Evolutionary conservation across 768 basidiomycete species (phyloP).

Genomic region (Kondoa malvinella): DNA sequence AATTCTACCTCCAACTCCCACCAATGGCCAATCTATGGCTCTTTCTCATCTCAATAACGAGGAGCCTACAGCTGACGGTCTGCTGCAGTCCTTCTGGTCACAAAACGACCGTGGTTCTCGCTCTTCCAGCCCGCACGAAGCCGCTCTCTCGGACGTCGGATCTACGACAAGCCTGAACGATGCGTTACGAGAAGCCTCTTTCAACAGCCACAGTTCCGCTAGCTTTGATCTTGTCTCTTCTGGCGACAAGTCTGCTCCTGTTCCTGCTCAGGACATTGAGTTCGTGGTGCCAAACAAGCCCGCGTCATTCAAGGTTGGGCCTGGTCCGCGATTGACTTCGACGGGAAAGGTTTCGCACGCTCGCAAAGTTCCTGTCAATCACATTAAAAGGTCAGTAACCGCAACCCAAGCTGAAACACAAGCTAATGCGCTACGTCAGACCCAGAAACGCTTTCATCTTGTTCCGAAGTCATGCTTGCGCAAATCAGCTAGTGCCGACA

Average conservation of each 20-base stretch:
- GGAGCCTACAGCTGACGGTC: background rate
- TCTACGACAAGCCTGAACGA: background rate
- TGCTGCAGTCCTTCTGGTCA: background rate
- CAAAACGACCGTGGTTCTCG: background rate
- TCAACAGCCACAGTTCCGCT: too few species aligned
- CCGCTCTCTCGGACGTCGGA: background rate
- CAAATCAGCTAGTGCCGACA: slow-evolving; percentile 40
- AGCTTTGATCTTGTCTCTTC: too few species aligned
- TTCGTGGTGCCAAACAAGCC: background rate
- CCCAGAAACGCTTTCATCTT: slow-evolving; percentile 66
- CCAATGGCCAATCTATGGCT: background rate
- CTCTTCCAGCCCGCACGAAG: background rate
- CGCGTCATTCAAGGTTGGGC: background rate
- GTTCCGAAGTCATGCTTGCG: slow-evolving; percentile 56
- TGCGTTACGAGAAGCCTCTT: too few species aligned
- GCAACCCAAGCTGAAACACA: background rate
- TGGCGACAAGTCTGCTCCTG: background rate
- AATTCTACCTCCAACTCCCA: background rate
- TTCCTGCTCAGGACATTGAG: background rate
- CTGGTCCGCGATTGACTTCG: slow-evolving; percentile 10
- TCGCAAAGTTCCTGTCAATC: slow-evolving; percentile 16
- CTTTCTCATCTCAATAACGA: background rate
- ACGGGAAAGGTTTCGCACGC: slow-evolving; percentile 19
- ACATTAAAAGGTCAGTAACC: slow-evolving; percentile 10
- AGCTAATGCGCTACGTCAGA: slow-evolving; percentile 24